Conservation (phyloP, 768 basidiomycete genomes). For the Rhodotorula babjevae region DNA sequence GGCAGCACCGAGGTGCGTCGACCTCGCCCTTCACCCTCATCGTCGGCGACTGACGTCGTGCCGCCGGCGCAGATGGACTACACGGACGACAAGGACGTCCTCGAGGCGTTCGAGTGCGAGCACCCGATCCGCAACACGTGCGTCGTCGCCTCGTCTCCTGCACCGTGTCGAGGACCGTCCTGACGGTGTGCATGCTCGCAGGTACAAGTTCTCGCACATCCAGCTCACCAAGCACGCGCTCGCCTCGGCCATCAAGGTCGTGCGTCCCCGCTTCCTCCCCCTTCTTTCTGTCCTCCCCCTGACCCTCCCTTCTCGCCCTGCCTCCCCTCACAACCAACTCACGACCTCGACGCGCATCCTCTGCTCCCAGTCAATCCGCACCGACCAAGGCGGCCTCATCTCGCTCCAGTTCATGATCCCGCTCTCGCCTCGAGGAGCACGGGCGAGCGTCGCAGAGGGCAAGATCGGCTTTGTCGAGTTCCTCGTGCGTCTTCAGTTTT, state of each 20-base stretch:
- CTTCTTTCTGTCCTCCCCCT: too few relatives aligned
- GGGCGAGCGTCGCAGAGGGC: constrained; percentile 26
- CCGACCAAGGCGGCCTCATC: constrained; percentile 73
- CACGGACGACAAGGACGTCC: constrained; percentile 73
- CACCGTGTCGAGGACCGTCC: too few relatives aligned
- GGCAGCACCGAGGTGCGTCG: constrained; percentile 71
- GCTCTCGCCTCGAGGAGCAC: background rate
- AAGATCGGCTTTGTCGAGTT: constrained; percentile 78
- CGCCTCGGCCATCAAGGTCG: constrained; percentile 74
- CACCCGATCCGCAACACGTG: constrained; percentile 67
- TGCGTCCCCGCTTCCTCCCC: background rate
- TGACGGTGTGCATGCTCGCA: constrained; percentile 46
- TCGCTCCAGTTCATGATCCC: constrained; percentile 82
- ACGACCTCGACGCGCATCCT: too few relatives aligned
- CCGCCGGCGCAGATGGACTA: constrained; percentile 78
- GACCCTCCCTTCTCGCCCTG: background rate
- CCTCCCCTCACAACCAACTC: background rate
- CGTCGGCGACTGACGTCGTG: background rate
- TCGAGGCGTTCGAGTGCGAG: constrained; percentile 82
- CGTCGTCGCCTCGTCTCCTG: constrained; percentile 20
- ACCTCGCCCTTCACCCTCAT: background rate
- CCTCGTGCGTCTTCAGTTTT: constrained; percentile 57
- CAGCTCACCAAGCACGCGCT: constrained; percentile 66
- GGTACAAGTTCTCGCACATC: constrained; percentile 80
- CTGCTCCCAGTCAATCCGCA: constrained; percentile 60